phyloP scores from a whole-genome alignment of 2,329 filamentous ascomycete species.

The Pestalotiopsis sp. region DNA sequence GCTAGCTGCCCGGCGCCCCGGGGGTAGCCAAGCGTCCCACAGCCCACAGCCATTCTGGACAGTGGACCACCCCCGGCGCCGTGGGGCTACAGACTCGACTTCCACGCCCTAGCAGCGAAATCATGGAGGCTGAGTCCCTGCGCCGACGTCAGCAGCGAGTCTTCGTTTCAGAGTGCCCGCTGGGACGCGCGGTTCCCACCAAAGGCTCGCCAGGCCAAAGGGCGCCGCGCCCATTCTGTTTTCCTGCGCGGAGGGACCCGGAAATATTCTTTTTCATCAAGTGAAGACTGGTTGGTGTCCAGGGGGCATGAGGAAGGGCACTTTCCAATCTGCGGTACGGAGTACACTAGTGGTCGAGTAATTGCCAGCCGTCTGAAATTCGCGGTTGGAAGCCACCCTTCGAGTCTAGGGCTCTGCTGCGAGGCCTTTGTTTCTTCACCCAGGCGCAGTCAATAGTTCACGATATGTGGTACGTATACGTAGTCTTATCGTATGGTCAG shows the following conservation, averaged over 20 bases:
- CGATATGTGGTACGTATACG: neutral
- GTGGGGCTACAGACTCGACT: neutral
- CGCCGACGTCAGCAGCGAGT: conserved; percentile 8
- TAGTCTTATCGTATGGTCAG: neutral
- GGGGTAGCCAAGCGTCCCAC: too few relatives aligned
- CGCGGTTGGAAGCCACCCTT: neutral
- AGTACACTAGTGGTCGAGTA: neutral
- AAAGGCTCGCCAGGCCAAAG: neutral
- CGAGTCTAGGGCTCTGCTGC: too few relatives aligned
- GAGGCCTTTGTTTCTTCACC: neutral
- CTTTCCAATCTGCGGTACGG: neutral
- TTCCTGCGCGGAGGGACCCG: neutral
- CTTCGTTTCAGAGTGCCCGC: conserved; percentile 1
- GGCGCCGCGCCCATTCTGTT: too few relatives aligned
- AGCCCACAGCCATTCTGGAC: neutral
- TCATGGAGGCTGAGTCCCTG: conserved; percentile 5
- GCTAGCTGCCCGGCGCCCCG: neutral
- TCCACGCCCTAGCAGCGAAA: conserved; percentile 1
- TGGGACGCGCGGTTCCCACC: conserved; percentile 5
- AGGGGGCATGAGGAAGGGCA: neutral
- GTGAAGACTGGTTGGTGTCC: too few relatives aligned
- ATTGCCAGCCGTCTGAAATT: too few relatives aligned
- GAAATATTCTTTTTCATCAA: neutral
- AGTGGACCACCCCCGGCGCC: neutral
- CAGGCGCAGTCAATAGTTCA: neutral